Conservation (phyloP, 352 stramenopile species). For the Pelagophyceae sp. region DNA sequence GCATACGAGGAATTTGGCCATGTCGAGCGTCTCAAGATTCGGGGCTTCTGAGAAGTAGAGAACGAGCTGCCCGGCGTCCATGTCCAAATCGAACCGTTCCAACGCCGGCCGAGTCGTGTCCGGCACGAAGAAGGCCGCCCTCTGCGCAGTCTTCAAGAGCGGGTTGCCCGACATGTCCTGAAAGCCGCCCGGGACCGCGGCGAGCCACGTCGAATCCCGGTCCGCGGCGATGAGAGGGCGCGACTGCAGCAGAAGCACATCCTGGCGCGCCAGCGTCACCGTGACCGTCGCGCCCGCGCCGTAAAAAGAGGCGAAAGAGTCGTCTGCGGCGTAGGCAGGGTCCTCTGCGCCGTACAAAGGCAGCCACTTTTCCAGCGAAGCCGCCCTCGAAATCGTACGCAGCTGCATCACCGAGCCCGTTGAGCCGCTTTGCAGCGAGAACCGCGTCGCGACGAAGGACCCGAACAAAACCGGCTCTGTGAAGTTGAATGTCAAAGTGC, state of each 20-base stretch:
- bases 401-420: too few species aligned
- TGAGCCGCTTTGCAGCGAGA: conserved; percentile 17
- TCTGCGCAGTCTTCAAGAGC: background rate
- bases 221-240: background rate
- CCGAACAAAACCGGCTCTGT: conserved; percentile 16
- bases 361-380: background rate
- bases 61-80: conserved; percentile 8
- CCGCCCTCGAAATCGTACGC: too few species aligned
- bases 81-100: conserved; percentile 6
- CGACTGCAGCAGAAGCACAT: background rate
- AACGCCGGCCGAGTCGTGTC: conserved; percentile 22
- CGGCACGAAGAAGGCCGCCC: background rate
- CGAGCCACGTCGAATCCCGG: background rate
- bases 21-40: background rate
- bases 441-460: conserved; percentile 15
- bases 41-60: conserved; percentile 16
- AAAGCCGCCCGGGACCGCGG: background rate
- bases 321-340: background rate
- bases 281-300: conserved; percentile 10
- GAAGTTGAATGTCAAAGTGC: conserved; percentile 25
- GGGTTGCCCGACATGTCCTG: conserved; percentile 20
- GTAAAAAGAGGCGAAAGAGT: background rate
- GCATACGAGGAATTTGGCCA: conserved; percentile 6
- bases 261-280: background rate
- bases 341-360: background rate